Evolutionary conservation across 1,284 basidiomycete genomes (phyloP), one percentile per base, ranked within the genome.

Genomic region (Athelia sp.): DNA sequence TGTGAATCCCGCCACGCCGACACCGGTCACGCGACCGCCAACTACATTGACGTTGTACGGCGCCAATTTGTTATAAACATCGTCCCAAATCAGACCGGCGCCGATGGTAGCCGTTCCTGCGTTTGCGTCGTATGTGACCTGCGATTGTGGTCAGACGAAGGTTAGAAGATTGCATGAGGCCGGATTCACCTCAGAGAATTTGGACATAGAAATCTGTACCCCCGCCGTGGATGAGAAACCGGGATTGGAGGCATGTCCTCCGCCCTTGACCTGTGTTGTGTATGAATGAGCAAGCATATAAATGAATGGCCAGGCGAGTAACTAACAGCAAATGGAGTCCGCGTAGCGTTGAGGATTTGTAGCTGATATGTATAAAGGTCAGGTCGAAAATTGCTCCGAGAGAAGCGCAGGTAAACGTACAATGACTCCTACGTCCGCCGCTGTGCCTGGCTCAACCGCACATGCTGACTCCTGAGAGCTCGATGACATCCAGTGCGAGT

Each of bases 31-130:
- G 3, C 79, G 64, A 17, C 76, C 79, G 9, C 80, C 81, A 1
- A 80, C 69, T 10, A 82, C 78, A 42, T 71, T 81, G 4, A 76
- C 68, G 3, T 64, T 63, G 40, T 69, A 51, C 0, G 71, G 70
- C 4, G 68, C 73, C 1, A 84, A 65, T 2, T 65, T 68, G 4
- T 58, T 62, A 49, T 83, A 84, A 2, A 82, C 80, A 34, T 77
- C 71, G 50, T 82, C 79, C 79, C 81, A 84, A 4, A 74, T 62
- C 8, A 78, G 55, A 6, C 81, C 81, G 2, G 78, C 60, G 0
- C 81, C 82, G 18, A 82, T 58, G 0, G 63, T 66, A 1, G 64
- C 78, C 0, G 70, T 76, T 49, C 70, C 65, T 1, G 67, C 54
- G 0, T 51, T 50, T 2, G 63, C 50, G 47, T 77, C 57, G 47